Percentiles rank a stretch among this genome's conserved stretches.
Conservation (phyloP, 2,329 filamentous ascomycete species). For the Blastomyces silverae region DNA sequence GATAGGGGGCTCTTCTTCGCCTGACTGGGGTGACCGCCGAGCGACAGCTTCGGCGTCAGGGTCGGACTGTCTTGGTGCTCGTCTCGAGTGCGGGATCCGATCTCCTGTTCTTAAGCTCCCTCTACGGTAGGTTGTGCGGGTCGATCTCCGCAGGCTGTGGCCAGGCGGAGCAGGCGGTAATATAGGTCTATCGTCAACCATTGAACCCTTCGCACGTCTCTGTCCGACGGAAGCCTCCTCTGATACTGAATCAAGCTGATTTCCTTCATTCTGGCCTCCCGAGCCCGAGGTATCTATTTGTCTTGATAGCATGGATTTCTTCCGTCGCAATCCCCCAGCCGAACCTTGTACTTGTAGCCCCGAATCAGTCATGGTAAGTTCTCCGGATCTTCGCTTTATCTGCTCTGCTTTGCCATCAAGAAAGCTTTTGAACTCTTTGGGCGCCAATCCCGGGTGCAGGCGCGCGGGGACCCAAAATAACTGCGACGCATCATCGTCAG, state of each 20-base stretch:
- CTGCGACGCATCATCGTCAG: conserved; percentile 74
- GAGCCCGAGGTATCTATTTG: conserved; percentile 69
- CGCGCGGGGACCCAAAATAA: conserved; percentile 94
- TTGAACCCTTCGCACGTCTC: conserved; percentile 14
- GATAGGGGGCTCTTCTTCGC: conserved; percentile 31
- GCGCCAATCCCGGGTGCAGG: conserved; percentile 88
- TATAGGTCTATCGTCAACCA: conserved; percentile 72
- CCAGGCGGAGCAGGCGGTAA: conserved; percentile 67
- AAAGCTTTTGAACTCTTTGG: conserved; percentile 94
- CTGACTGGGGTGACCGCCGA: conserved; percentile 31
- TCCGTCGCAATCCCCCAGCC: conserved; percentile 62
- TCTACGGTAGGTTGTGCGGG: conserved; percentile 81
- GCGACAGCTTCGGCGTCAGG: conserved; percentile 49
- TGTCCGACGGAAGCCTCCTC: conserved; percentile 17
- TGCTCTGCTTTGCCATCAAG: conserved; percentile 87
- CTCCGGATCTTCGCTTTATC: conserved; percentile 76
- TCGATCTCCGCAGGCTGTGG: conserved; percentile 78
- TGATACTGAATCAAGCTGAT: conserved; percentile 17
- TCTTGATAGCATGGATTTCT: conserved; percentile 91
- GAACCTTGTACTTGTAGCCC: conserved; percentile 50
- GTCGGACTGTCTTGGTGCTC: conserved; percentile 59
- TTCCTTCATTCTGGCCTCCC: conserved; percentile 1
- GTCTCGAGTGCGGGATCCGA: conserved; percentile 65
- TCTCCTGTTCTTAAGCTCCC: conserved; percentile 79
- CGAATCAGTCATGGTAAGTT: conserved; percentile 57